These are phyloP conservation scores for Chamaenerion angustifolium DNA, from an alignment of 345 rosid species.

Conservation along the genomic window DNA sequence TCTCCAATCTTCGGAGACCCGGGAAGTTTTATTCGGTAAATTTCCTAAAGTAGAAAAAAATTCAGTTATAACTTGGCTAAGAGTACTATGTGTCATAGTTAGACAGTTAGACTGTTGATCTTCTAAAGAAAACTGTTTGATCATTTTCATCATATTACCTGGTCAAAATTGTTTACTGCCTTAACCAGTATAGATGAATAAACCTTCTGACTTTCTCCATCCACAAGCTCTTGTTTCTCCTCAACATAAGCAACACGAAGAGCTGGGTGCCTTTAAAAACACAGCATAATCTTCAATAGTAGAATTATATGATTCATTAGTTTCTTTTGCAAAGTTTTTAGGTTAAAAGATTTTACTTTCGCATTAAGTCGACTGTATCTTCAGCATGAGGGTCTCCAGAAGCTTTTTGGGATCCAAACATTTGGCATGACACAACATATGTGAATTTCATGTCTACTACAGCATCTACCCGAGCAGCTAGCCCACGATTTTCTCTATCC, in stretches of 20 bases:
- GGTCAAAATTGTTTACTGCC: conserved; percentile 63
- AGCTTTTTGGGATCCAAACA: conserved; percentile 65
- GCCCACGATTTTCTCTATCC: conserved; percentile 48
- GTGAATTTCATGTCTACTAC: conserved; percentile 81
- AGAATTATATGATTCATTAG: not conserved
- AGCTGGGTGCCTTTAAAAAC: conserved; percentile 57
- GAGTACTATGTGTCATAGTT: not conserved
- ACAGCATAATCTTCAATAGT: not conserved
- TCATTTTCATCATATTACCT: conserved; percentile 27
- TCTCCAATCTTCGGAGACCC: conserved; percentile 90
- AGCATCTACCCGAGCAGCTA: conserved; percentile 64
- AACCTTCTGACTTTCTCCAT: conserved; percentile 27
- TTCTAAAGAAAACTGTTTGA: not conserved
- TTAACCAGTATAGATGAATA: conserved; percentile 80
- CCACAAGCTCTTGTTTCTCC: conserved; percentile 71
- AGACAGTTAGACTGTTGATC: not conserved
- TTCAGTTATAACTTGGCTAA: not conserved
- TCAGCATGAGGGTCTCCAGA: conserved; percentile 81
- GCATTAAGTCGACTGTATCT: conserved; percentile 76
- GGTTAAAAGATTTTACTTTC: conserved; percentile 29
- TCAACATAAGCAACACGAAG: conserved; percentile 91
- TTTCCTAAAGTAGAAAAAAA: conserved; percentile 32
- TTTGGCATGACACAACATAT: conserved; percentile 72
- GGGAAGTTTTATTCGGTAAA: conserved; percentile 88
- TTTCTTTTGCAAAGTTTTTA: not conserved